These are phyloP conservation scores for Teunomyces aglyptinius DNA, from an alignment of 805 yeast genomes.

Conservation along the genomic window DNA sequence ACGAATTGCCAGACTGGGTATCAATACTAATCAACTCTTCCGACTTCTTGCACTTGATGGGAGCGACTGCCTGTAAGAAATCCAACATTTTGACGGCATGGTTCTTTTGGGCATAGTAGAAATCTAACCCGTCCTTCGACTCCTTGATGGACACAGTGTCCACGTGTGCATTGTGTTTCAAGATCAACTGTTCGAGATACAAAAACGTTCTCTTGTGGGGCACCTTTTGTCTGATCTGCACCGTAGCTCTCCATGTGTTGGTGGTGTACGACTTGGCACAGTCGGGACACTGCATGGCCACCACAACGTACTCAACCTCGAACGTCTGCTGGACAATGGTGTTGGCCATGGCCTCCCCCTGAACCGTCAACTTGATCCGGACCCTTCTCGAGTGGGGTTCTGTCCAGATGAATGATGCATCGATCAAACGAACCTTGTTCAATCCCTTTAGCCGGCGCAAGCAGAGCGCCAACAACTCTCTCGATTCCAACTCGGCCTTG, in stretches of 20 bases:
- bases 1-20: slow-evolving; percentile 84
- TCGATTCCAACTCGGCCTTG: slow-evolving; percentile 81
- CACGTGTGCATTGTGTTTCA: slow-evolving; percentile 88
- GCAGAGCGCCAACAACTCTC: slow-evolving; percentile 90
- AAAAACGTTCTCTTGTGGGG: slow-evolving; percentile 95
- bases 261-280: slow-evolving; percentile 97
- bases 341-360: slow-evolving; percentile 92
- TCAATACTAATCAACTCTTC: slow-evolving; percentile 91
- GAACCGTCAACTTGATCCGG: slow-evolving; percentile 86
- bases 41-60: slow-evolving; percentile 77
- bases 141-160: slow-evolving; percentile 94
- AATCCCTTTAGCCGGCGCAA: slow-evolving; percentile 85
- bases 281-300: slow-evolving; percentile 97
- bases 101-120: slow-evolving; percentile 81
- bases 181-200: slow-evolving; percentile 90
- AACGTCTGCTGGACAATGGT: slow-evolving; percentile 92
- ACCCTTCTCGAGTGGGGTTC: slow-evolving; percentile 98
- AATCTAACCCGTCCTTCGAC: slow-evolving; percentile 90
- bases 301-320: slow-evolving; percentile 90
- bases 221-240: slow-evolving; percentile 96
- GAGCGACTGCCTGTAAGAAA: slow-evolving; percentile 80
- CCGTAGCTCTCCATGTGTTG: slow-evolving; percentile 97
- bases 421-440: slow-evolving; percentile 79
- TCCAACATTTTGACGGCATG: slow-evolving; percentile 95
- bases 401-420: slow-evolving; percentile 97